A percentile compares a stretch with the other conserved stretches of the same genome.
These are phyloP conservation scores for Paramyrothecium roridum DNA, from an alignment of 2,329 filamentous ascomycete genomes.

Conservation along the genomic window DNA sequence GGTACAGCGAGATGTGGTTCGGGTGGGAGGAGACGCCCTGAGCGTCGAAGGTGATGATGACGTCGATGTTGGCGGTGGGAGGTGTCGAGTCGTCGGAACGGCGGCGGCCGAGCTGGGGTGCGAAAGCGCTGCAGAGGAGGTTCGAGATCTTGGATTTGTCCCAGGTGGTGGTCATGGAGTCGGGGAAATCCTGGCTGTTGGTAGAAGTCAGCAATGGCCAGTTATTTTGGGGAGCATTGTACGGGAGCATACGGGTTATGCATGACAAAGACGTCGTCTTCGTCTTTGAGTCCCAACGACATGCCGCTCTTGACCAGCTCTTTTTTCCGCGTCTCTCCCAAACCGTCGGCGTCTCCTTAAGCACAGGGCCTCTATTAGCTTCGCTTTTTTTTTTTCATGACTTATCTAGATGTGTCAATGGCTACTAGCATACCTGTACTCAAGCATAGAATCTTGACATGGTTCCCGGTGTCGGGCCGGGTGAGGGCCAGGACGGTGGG, in stretches of 20 bases:
- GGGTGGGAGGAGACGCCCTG: conserved; percentile 81
- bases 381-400: conserved; percentile 6
- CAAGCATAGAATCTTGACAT: conserved; percentile 90
- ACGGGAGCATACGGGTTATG: conserved; percentile 61
- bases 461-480: conserved; percentile 75
- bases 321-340: conserved; percentile 77
- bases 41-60: conserved; percentile 87
- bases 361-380: conserved; percentile 3
- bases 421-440: conserved; percentile 64
- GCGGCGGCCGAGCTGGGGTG: conserved; percentile 53
- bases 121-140: conserved; percentile 71
- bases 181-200: conserved; percentile 64
- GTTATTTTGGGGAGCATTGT: neutral
- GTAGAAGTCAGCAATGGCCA: neutral
- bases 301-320: conserved; percentile 81
- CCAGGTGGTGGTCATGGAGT: conserved; percentile 85
- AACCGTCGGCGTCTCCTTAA: conserved; percentile 76
- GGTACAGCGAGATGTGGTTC: conserved; percentile 88
- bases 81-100: conserved; percentile 25
- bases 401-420: neutral
- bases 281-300: conserved; percentile 68
- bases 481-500: conserved; percentile 85
- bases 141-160: conserved; percentile 65
- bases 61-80: conserved; percentile 63
- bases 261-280: conserved; percentile 81